A percentile compares a stretch with the other conserved stretches of the same genome.
These are phyloP conservation scores for Anisodus tanguticus DNA, from an alignment of 257 asterid genomes.

Conservation along the genomic window DNA sequence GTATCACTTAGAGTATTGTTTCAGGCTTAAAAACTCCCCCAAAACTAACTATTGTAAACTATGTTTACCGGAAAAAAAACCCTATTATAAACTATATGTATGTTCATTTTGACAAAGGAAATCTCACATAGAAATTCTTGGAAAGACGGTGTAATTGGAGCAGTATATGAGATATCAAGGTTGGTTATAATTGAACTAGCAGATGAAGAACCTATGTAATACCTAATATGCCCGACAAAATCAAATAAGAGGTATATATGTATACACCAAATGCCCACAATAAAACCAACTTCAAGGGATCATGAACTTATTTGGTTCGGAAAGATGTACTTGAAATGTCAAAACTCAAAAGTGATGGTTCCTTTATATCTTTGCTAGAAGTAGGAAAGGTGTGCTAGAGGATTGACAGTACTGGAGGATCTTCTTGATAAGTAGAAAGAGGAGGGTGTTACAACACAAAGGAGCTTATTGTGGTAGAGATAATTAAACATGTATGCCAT, in stretches of 20 bases:
- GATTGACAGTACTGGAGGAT: conserved; percentile 4
- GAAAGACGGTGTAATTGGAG: background rate
- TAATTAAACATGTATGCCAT: background rate
- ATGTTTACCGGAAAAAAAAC: background rate
- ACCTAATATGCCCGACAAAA: background rate
- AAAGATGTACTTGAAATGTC: background rate
- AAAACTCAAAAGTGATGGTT: background rate
- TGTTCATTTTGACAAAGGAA: conserved; percentile 3
- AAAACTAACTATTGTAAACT: background rate
- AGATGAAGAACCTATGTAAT: background rate
- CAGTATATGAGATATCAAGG: background rate
- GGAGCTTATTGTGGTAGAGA: background rate
- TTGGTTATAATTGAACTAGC: background rate
- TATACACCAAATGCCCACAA: background rate
- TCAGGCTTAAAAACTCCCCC: conserved; percentile 20
- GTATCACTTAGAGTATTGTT: background rate
- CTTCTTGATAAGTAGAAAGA: conserved; percentile 9
- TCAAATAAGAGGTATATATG: background rate
- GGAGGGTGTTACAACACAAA: background rate
- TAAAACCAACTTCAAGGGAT: background rate
- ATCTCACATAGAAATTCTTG: background rate
- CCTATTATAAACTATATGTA: background rate
- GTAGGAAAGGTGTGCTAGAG: conserved; percentile 22
- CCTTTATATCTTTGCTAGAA: conserved; percentile 18
- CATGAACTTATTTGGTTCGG: background rate